Conservation (phyloP, 306 rosid genomes). For the Acacia melanoxylon region DNA sequence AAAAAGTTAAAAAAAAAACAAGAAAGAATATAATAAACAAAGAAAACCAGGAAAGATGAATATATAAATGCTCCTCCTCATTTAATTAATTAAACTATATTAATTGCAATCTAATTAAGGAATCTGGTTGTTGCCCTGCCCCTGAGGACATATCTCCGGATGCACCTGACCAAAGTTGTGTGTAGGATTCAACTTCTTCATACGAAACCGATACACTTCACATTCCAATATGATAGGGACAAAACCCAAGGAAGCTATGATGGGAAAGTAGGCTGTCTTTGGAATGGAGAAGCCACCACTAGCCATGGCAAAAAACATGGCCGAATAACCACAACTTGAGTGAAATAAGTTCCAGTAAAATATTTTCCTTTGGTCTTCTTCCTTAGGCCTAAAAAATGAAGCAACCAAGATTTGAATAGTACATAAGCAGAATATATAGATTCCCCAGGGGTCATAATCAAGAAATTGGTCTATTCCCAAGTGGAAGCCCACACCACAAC, state of each 20-base stretch:
- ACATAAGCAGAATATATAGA: background rate
- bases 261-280: background rate
- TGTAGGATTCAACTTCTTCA: background rate
- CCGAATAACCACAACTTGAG: background rate
- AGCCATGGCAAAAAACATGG: background rate
- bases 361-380: background rate
- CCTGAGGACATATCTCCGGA: no score
- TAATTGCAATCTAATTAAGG: background rate
- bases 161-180: no score
- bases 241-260: background rate
- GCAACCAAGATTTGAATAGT: slow-evolving; percentile 19
- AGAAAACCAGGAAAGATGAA: no score
- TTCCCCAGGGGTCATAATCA: slow-evolving; percentile 22
- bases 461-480: slow-evolving; percentile 2
- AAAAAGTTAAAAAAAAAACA: no score
- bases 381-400: background rate
- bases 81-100: no score
- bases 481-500: slow-evolving; percentile 24
- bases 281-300: slow-evolving; percentile 28
- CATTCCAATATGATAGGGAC: background rate
- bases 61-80: no score
- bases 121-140: background rate
- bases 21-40: no score
- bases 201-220: no score
- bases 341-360: slow-evolving; percentile 29